Evolutionary conservation across 2,329 filamentous ascomycete species (phyloP).

Genomic region (Sporothrix brasiliensis): DNA sequence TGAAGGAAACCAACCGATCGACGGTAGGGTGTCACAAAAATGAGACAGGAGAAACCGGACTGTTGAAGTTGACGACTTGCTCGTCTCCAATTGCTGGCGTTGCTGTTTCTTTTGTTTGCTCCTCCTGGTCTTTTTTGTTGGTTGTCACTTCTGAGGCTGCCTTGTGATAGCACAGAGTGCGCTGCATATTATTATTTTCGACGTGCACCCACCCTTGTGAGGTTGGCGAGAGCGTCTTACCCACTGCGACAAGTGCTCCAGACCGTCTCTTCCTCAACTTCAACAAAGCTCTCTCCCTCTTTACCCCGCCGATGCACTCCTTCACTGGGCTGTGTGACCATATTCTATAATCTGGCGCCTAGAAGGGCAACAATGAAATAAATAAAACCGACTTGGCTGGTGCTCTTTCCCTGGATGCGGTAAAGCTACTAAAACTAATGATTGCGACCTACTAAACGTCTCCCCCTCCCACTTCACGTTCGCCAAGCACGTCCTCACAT

Average conservation of each 20-base stretch:
- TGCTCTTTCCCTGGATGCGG: background rate
- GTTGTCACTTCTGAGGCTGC: background rate
- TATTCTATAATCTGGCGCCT: constrained; percentile 10
- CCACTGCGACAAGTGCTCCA: background rate
- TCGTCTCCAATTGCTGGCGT: background rate
- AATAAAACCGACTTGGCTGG: background rate
- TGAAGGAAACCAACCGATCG: constrained; percentile 20
- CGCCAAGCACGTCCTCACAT: constrained; percentile 1
- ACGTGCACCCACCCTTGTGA: no score
- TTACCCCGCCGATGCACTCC: constrained; percentile 15
- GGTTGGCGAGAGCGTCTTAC: no score
- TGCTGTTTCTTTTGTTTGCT: background rate
- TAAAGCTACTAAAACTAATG: constrained; percentile 18
- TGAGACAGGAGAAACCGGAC: constrained; percentile 25
- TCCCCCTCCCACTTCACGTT: no score
- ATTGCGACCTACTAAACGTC: constrained; percentile 7
- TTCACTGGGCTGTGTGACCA: constrained; percentile 12
- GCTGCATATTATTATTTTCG: constrained; percentile 7
- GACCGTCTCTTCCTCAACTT: constrained; percentile 19
- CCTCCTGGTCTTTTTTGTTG: background rate
- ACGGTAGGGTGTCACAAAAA: constrained; percentile 29
- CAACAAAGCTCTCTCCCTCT: constrained; percentile 19
- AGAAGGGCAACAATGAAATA: constrained; percentile 11
- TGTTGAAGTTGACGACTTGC: background rate
- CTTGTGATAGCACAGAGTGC: background rate